Evolutionary conservation across 192 early-diverging fungal species (phyloP).

Genomic region (Coemansia sp.): DNA sequence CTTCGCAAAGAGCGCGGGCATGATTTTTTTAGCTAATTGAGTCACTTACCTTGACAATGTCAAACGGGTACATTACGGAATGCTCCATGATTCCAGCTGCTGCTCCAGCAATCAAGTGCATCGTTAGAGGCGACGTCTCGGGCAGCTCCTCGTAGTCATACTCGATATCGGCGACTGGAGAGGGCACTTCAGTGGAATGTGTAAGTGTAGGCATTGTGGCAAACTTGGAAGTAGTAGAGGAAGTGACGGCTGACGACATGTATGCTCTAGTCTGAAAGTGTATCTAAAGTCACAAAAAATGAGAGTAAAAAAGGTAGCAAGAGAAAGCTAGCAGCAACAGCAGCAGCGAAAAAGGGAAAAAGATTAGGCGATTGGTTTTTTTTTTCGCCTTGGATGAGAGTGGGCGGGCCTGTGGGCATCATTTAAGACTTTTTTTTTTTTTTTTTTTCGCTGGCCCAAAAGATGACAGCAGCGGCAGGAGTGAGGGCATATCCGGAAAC

Average conservation of each 20-base stretch:
- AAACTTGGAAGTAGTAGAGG: not conserved
- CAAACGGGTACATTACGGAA: constrained; percentile 91
- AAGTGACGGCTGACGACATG: constrained; percentile 7
- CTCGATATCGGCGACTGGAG: constrained; percentile 39
- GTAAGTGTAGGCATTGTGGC: constrained; percentile 5
- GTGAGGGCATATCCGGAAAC: not conserved
- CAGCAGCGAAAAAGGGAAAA: not conserved
- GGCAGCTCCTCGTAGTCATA: constrained; percentile 92
- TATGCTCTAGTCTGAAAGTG: not conserved
- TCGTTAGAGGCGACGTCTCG: constrained; percentile 71
- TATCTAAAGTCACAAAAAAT: not conserved
- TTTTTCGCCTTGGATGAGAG: not conserved
- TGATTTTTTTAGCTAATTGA: not conserved
- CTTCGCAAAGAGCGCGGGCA: not conserved
- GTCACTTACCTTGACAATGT: constrained; percentile 80
- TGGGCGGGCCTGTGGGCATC: not conserved
- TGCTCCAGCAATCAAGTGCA: constrained; percentile 88
- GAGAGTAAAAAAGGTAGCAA: not conserved
- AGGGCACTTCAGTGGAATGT: not conserved
- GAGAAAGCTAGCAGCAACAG: not conserved
- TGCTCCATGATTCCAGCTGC: constrained; percentile 98
- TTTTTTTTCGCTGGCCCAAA: not conserved
- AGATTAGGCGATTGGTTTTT: not conserved
- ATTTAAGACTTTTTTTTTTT: not conserved
- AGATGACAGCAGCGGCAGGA: too few relatives aligned